phyloP scores from a whole-genome alignment of 2,329 filamentous ascomycete species.

The Colletotrichum australisinense region DNA sequence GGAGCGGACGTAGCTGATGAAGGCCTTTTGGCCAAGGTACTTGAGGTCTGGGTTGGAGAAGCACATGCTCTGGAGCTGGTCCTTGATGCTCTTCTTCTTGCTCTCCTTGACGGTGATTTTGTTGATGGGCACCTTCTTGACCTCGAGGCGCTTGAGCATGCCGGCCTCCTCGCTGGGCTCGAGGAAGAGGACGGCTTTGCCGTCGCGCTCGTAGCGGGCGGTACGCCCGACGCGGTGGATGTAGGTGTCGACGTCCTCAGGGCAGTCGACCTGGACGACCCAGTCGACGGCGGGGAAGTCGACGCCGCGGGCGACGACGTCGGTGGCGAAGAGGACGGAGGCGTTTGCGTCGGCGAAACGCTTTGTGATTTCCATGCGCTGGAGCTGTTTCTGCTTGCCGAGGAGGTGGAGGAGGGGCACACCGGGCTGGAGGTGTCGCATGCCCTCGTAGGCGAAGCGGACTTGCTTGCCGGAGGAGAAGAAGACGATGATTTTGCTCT shows the following conservation, averaged over 20 bases:
- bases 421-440: constrained; percentile 93
- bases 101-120: constrained; percentile 87
- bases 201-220: constrained; percentile 90
- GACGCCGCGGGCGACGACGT: constrained; percentile 92
- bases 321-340: constrained; percentile 92
- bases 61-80: constrained; percentile 91
- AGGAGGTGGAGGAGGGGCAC: constrained; percentile 93
- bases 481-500: constrained; percentile 95
- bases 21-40: constrained; percentile 95
- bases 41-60: constrained; percentile 96
- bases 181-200: constrained; percentile 89
- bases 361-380: constrained; percentile 86
- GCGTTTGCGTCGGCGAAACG: constrained; percentile 85
- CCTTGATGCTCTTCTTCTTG: constrained; percentile 88
- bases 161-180: constrained; percentile 92
- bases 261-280: constrained; percentile 98
- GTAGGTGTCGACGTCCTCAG: constrained; percentile 96
- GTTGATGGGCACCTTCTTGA: constrained; percentile 90
- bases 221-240: constrained; percentile 96
- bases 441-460: constrained; percentile 92
- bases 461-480: constrained; percentile 96
- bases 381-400: constrained; percentile 91
- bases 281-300: constrained; percentile 98
- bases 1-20: constrained; percentile 88
- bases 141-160: constrained; percentile 87